phyloP scores from a whole-genome alignment of 352 stramenopile species.

The Plasmopara muralis region DNA sequence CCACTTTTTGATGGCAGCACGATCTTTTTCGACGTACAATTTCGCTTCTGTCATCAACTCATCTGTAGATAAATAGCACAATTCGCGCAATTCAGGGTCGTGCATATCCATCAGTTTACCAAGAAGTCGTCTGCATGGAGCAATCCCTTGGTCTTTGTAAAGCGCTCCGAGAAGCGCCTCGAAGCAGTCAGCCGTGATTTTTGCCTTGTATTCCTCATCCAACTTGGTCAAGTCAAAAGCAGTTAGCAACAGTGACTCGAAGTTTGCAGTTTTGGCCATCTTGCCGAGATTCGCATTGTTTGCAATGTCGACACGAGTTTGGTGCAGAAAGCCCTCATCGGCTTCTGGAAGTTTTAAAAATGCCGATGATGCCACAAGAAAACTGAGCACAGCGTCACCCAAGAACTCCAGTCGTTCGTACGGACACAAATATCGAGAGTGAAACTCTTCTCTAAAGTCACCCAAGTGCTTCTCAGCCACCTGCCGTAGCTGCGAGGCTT shows the following conservation, averaged over 20 bases:
- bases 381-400: constrained; percentile 76
- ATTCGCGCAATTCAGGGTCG: constrained; percentile 44
- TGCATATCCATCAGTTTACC: constrained; percentile 53
- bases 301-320: constrained; percentile 64
- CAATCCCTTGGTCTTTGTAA: constrained; percentile 77
- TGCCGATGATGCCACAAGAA: constrained; percentile 69
- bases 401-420: constrained; percentile 85
- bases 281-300: constrained; percentile 75
- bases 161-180: constrained; percentile 74
- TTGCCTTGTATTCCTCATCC: constrained; percentile 44
- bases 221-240: constrained; percentile 61
- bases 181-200: constrained; percentile 81
- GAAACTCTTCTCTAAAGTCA: constrained; percentile 73
- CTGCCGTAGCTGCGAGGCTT: constrained; percentile 28
- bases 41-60: constrained; percentile 39
- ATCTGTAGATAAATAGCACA: constrained; percentile 54
- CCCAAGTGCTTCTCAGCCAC: constrained; percentile 53
- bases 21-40: constrained; percentile 49
- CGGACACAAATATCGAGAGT: constrained; percentile 67
- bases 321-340: constrained; percentile 58
- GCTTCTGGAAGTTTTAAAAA: constrained; percentile 74
- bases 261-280: constrained; percentile 66
- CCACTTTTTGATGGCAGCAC: constrained; percentile 41
- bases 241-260: constrained; percentile 64
- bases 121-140: constrained; percentile 52